Conservation (phyloP, 768 basidiomycete genomes). For the Naganishia friedmannii region DNA sequence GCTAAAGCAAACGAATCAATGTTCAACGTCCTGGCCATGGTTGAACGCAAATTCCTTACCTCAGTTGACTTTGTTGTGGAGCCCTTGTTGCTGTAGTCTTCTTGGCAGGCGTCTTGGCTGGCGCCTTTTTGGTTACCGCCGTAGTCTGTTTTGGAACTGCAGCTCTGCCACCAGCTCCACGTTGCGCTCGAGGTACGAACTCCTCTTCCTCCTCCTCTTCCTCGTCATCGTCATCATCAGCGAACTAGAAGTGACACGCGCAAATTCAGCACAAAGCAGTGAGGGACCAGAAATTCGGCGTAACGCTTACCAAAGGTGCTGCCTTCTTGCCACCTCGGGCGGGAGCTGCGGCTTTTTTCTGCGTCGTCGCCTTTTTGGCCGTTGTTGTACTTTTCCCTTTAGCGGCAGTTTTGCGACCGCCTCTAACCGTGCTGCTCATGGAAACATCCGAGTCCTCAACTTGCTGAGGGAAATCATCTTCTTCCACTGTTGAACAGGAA, state of each 20-base stretch:
- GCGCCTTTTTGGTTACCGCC: slow-evolving; percentile 46
- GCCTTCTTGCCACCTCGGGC: slow-evolving; percentile 41
- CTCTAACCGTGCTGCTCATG: slow-evolving; percentile 49
- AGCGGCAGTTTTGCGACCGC: slow-evolving; percentile 67
- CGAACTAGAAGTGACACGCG: slow-evolving; percentile 32
- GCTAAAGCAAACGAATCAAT: not conserved
- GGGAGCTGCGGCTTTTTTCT: slow-evolving; percentile 49
- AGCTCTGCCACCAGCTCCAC: slow-evolving; percentile 35
- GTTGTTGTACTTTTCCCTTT: slow-evolving; percentile 60
- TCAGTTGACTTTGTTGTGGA: slow-evolving; percentile 43
- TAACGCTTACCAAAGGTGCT: slow-evolving; percentile 41
- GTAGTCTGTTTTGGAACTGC: slow-evolving; percentile 31
- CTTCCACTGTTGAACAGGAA: slow-evolving; percentile 19
- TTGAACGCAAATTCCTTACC: slow-evolving; percentile 1
- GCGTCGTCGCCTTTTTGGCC: slow-evolving; percentile 26
- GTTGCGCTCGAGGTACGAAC: slow-evolving; percentile 39
- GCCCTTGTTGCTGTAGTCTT: slow-evolving; percentile 59
- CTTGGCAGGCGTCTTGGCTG: slow-evolving; percentile 56
- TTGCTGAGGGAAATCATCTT: slow-evolving; percentile 27
- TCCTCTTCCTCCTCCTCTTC: slow-evolving; percentile 45
- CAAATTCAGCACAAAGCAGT: not conserved
- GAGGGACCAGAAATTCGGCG: not conserved
- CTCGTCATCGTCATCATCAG: slow-evolving; percentile 39
- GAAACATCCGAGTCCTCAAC: slow-evolving; percentile 19
- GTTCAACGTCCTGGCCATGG: not conserved